Evolutionary conservation across 23 red algal species (phyloP).

Genomic region (Pyropia yezoensis): DNA sequence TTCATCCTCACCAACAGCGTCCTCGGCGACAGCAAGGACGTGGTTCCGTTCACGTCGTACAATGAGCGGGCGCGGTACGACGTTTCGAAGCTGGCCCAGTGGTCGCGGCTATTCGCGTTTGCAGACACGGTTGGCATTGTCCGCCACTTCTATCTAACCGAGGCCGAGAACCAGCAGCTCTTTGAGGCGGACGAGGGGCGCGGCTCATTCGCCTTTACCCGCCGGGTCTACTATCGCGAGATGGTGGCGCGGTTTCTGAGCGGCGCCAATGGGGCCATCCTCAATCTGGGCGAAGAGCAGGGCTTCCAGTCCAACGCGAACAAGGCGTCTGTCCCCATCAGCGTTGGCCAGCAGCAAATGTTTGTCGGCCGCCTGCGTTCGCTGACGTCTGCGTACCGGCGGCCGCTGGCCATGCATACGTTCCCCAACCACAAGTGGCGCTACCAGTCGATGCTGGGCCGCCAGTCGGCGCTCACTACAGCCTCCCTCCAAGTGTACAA

Average conservation of each 20-base stretch:
- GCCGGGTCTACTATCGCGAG: slow-evolving; percentile 49
- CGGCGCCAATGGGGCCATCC: slow-evolving; percentile 15
- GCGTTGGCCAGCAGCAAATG: slow-evolving; percentile 15
- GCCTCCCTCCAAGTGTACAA: slow-evolving; percentile 27
- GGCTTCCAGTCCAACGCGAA: slow-evolving; percentile 16
- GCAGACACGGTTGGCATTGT: slow-evolving; percentile 22
- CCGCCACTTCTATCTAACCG: slow-evolving; percentile 26
- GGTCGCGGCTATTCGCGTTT: slow-evolving; percentile 30
- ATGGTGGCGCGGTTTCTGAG: slow-evolving; percentile 38
- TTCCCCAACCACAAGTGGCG: slow-evolving; percentile 27
- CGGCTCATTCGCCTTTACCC: slow-evolving; percentile 12
- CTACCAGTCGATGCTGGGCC: slow-evolving; percentile 31
- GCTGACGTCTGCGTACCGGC: slow-evolving; percentile 13
- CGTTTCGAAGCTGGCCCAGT: slow-evolving; percentile 41
- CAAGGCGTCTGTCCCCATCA: slow-evolving; percentile 13
- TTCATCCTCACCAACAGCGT: slow-evolving; percentile 5
- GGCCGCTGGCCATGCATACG: slow-evolving; percentile 40
- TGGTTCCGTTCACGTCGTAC: slow-evolving; percentile 22
- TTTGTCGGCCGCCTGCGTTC: slow-evolving; percentile 18
- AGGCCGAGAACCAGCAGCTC: slow-evolving; percentile 30
- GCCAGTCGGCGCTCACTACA: slow-evolving; percentile 4
- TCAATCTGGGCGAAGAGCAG: slow-evolving; percentile 45
- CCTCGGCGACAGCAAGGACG: slow-evolving; percentile 39
- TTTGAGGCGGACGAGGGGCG: slow-evolving; percentile 25
- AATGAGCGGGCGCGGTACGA: slow-evolving; percentile 21